Evolutionary conservation across 2,329 filamentous ascomycete genomes (phyloP), one percentile per base, ranked within the genome.

Genomic region (Monosporascus sp.): DNA sequence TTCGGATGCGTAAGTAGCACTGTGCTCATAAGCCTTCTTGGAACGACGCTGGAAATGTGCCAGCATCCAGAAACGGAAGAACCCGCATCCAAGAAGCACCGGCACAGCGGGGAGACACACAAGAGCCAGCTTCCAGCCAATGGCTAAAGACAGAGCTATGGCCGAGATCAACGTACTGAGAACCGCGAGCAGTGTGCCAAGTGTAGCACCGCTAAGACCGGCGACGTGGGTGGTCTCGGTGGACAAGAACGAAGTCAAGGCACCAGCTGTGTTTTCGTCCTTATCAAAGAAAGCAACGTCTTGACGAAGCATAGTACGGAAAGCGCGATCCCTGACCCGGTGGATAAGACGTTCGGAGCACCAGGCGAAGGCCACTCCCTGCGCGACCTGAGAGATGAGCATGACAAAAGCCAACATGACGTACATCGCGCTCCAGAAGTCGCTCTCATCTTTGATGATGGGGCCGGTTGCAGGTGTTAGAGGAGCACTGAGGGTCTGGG

Each of bases 221-320:
- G 91, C 88, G 31, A 97, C 79, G 64, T 95, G 87, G 0, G 90
- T 96, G 0, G 92, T 92, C 70, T 96, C 89, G 0, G 90, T 95
- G 2, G 89, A 92, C 14, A 97, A 75, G 72, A 96, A 94, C 0
- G 88, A 90, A 0, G 91, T 96, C 62, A 99, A 75, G 1, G 91
- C 88, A 59, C 94, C 94, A 6, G 90, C 86, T 6, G 88, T 91
- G 68, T 97, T 96, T 68, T 94, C 88, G 57, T 95, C 89, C 45
- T 79, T 80, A 69, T 97, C 94, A 62, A 97, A 99, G 70, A 92
- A 97, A 27, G 84, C 77, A 54, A 97, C 92, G 57, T 97, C 94
- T 70, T 97, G 93, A 58, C 92, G 88, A 49, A 97, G 82, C 75
- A 97, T 90, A 24, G 86, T 80, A 34, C 92, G 81, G 76, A 99